These are phyloP conservation scores for Diplodia seriata DNA, from an alignment of 2,329 filamentous ascomycete genomes.

Conservation along the genomic window DNA sequence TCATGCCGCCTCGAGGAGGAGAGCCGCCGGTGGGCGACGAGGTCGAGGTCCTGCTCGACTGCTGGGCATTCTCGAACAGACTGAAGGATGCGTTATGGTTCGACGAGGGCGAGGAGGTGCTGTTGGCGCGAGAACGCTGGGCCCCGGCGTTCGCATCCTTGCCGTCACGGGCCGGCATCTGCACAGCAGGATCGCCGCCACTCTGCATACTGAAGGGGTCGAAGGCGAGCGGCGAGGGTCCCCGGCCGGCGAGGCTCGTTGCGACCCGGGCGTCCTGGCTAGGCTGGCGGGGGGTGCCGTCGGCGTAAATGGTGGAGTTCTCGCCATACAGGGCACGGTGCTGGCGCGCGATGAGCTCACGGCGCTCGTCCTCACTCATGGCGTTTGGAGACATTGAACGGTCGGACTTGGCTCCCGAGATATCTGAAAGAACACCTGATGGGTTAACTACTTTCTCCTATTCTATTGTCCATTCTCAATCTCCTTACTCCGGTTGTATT, in stretches of 20 bases:
- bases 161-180: slow-evolving; percentile 57
- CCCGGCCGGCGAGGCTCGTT: slow-evolving; percentile 68
- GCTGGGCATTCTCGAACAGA: slow-evolving; percentile 62
- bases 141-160: slow-evolving; percentile 54
- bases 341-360: slow-evolving; percentile 94
- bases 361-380: slow-evolving; percentile 95
- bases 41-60: slow-evolving; percentile 78
- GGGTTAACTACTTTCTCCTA: slow-evolving; percentile 50
- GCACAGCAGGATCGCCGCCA: slow-evolving; percentile 51
- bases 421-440: slow-evolving; percentile 70
- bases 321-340: slow-evolving; percentile 92
- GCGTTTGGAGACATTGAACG: slow-evolving; percentile 82
- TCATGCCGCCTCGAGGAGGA: slow-evolving; percentile 70
- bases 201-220: slow-evolving; percentile 68
- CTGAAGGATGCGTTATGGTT: slow-evolving; percentile 60
- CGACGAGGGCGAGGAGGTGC: slow-evolving; percentile 82
- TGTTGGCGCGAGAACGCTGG: slow-evolving; percentile 76
- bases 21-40: slow-evolving; percentile 81
- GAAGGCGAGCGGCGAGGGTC: slow-evolving; percentile 80
- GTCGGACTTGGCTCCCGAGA: slow-evolving; percentile 80
- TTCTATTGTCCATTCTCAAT: slow-evolving; percentile 74
- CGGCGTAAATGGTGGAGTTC: slow-evolving; percentile 70
- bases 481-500: slow-evolving; percentile 99
- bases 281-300: slow-evolving; percentile 72
- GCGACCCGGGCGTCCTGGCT: slow-evolving; percentile 69